A percentile compares a stretch with the other conserved stretches of the same genome.
Conservation (phyloP, 495 filamentous ascomycete genomes). For the Hypoxylon lienhwacheense region DNA sequence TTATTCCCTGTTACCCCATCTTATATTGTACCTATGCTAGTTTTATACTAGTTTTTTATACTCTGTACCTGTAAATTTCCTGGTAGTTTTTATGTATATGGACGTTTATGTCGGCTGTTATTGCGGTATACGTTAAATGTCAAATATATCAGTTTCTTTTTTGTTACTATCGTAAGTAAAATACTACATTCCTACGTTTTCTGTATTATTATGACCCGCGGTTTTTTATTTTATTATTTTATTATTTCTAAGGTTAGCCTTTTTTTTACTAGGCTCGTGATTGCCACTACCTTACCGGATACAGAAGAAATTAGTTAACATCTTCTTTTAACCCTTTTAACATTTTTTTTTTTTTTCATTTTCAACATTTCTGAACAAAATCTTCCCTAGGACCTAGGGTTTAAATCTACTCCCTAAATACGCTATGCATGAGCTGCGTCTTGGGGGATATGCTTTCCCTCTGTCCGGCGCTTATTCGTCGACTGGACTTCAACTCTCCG, state of each 20-base stretch:
- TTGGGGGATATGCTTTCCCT: conserved; percentile 23
- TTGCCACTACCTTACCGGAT: conserved; percentile 12
- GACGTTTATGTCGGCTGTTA: not conserved
- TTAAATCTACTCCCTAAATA: conserved; percentile 5
- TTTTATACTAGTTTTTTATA: no score
- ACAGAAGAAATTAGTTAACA: conserved; percentile 14
- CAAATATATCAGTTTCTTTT: not conserved
- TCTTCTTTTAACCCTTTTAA: no score
- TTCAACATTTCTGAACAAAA: not conserved
- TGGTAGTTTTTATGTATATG: no score
- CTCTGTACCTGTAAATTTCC: no score
- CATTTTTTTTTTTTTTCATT: conserved; percentile 12
- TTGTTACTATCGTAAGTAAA: conserved; percentile 5
- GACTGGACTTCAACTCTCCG: conserved; percentile 10
- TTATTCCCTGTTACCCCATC: no score
- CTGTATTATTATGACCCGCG: no score
- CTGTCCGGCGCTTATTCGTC: conserved; percentile 7
- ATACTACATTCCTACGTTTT: conserved; percentile 20
- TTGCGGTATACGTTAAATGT: conserved; percentile 1
- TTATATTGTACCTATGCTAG: no score
- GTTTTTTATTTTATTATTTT: conserved; percentile 3
- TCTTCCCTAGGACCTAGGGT: conserved; percentile 15
- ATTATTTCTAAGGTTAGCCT: not conserved
- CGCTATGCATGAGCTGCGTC: conserved; percentile 11
- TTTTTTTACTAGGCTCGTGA: conserved; percentile 12